phyloP scores from a whole-genome alignment of 1,284 basidiomycete genomes.

The Inonotus obliquus region DNA sequence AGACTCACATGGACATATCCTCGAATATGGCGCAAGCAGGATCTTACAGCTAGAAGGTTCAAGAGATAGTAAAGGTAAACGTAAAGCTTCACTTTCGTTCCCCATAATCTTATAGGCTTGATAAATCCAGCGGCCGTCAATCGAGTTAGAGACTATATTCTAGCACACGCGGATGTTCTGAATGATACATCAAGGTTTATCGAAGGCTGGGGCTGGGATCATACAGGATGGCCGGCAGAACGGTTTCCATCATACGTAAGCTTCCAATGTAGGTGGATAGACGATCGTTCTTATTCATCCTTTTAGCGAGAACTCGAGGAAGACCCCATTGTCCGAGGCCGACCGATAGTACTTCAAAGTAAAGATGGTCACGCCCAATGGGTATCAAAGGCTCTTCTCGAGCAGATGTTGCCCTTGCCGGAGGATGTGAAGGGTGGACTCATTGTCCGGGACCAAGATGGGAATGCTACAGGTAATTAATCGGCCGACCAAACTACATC shows the following conservation, averaged over 20 bases:
- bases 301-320: conserved; percentile 65
- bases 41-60: conserved; percentile 65
- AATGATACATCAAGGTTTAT: conserved; percentile 60
- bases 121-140: conserved; percentile 51
- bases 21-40: conserved; percentile 68
- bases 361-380: conserved; percentile 90
- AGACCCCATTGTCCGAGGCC: conserved; percentile 61
- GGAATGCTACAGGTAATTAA: conserved; percentile 67
- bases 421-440: conserved; percentile 73
- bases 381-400: conserved; percentile 66
- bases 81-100: conserved; percentile 3
- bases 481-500: conserved; percentile 16
- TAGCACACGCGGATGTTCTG: conserved; percentile 48
- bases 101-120: not conserved
- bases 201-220: conserved; percentile 89
- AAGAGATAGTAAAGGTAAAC: conserved; percentile 49
- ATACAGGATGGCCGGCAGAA: conserved; percentile 67
- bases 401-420: conserved; percentile 57
- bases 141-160: conserved; percentile 62
- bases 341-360: conserved; percentile 72
- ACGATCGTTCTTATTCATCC: conserved; percentile 3
- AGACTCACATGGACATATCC: conserved; percentile 82
- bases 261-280: not conserved
- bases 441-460: conserved; percentile 64
- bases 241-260: conserved; percentile 75